Evolutionary conservation across 2,329 filamentous ascomycete genomes (phyloP), one percentile per base, ranked within the genome.

Genomic region (Escovopsis sp.): DNA sequence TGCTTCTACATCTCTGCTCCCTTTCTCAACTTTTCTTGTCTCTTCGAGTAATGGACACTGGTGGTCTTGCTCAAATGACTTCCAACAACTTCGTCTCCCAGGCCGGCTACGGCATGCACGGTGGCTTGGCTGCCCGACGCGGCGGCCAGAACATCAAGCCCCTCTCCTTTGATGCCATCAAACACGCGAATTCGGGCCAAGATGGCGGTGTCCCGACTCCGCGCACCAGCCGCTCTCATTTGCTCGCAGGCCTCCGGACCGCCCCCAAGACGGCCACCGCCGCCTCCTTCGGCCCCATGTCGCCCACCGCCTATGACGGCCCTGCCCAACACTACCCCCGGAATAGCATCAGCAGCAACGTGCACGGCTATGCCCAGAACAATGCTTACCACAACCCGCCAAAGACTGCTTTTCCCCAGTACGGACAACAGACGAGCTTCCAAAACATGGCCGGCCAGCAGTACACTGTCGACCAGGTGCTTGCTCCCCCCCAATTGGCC

Each of bases 1-100:
- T 37, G 39, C 24, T 34, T 45, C 27, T 42, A 30, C 38, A 13
- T 35, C 39, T 39, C 35, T 29, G 27, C 34, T 39, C 33, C 42
- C 20, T 15, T 43, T 40, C 40, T 25, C 37, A 39, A 33, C 45
- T 46, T 35, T 46, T 47, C 46, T 42, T 35, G 41, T 50, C 35
- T 40, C 43, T 53, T 57, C 66, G 68, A 72, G 66, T 63, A 53
- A 81, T 93, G 81, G 83, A 94, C 89, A 81, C 89, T 77, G 89
- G 89, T 76, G 86, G 87, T 91, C 85, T 94, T 72, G 82, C 87
- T 91, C 87, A 93, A 76, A 96, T 96, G 89, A 84, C 86, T 70
- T 89, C 86, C 72, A 84, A 80, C 71, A 75, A 80, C 63, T 84
- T 84, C 62, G 67, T 74, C 61, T 71, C 81, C 62, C 70, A 75